These are phyloP conservation scores for Tolypocladium endophyticum DNA, from an alignment of 2,329 filamentous ascomycete species.

Conservation along the genomic window DNA sequence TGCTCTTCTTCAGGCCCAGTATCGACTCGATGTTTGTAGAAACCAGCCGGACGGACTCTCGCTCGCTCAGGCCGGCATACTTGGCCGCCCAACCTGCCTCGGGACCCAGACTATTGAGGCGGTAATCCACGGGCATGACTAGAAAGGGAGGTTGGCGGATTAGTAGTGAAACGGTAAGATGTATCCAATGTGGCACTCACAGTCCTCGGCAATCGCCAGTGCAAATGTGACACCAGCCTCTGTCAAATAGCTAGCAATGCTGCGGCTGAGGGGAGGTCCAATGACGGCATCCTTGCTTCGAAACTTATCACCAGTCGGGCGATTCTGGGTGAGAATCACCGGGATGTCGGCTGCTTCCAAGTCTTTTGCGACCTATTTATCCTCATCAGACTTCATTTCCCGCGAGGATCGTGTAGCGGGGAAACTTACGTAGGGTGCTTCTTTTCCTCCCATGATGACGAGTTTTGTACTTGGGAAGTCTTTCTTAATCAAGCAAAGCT, in stretches of 20 bases:
- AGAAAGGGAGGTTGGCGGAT: background rate
- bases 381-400: background rate
- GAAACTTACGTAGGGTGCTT: background rate
- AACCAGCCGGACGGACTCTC: slow-evolving; percentile 22
- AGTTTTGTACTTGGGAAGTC: background rate
- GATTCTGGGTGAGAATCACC: background rate
- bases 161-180: background rate
- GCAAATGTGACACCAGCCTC: slow-evolving; percentile 28
- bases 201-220: slow-evolving; percentile 5
- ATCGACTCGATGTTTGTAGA: slow-evolving; percentile 30
- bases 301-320: background rate
- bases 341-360: background rate
- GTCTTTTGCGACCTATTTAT: background rate
- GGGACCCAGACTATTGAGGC: background rate
- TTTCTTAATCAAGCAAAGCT: background rate
- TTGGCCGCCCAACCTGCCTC: background rate
- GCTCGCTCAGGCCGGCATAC: background rate
- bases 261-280: slow-evolving; percentile 30
- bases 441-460: background rate
- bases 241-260: slow-evolving; percentile 24
- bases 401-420: background rate
- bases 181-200: background rate
- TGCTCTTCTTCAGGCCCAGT: slow-evolving; percentile 21
- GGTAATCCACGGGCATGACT: background rate
- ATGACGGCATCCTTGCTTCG: slow-evolving; percentile 14